Percentiles rank a stretch among this genome's conserved stretches.
These are phyloP conservation scores for Hortiboletus rubellus DNA, from an alignment of 1,284 basidiomycete genomes.

Conservation along the genomic window DNA sequence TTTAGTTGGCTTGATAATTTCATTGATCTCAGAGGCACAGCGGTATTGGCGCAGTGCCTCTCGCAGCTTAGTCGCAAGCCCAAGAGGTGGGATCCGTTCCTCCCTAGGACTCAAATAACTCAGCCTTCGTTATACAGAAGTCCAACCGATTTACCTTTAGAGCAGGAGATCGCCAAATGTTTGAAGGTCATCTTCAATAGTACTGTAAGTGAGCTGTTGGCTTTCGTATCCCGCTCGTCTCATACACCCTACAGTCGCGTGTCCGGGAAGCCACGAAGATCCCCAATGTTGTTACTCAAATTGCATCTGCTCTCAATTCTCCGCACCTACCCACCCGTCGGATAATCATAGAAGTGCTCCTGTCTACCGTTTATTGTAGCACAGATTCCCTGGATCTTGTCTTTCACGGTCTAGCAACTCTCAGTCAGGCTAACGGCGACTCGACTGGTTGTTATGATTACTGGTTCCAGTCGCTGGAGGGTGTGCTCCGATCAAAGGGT, in stretches of 20 bases:
- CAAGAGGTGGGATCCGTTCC: conserved; percentile 47
- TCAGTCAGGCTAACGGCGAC: conserved; percentile 68
- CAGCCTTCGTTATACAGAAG: conserved; percentile 43
- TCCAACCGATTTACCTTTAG: conserved; percentile 70
- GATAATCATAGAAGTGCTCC: conserved; percentile 76
- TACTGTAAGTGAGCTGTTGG: conserved; percentile 46
- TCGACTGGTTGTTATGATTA: conserved; percentile 70
- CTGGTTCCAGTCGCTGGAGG: conserved; percentile 88
- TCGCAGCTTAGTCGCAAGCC: conserved; percentile 73
- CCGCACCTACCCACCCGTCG: conserved; percentile 82
- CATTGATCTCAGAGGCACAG: conserved; percentile 76
- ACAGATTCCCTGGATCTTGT: conserved; percentile 56
- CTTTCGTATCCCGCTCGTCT: conserved; percentile 1
- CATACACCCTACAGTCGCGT: conserved; percentile 52
- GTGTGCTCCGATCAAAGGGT: conserved; percentile 79
- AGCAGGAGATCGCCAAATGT: conserved; percentile 91
- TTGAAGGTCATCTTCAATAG: conserved; percentile 84
- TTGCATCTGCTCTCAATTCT: conserved; percentile 84
- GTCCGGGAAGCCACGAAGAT: conserved; percentile 80
- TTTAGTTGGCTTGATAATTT: conserved; percentile 82
- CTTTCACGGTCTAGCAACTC: conserved; percentile 60
- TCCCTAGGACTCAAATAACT: neutral
- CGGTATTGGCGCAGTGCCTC: conserved; percentile 82
- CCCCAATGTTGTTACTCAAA: conserved; percentile 76
- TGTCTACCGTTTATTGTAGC: conserved; percentile 64